Evolutionary conservation across 176 grass and related monocot genomes (phyloP), one percentile per base, ranked within the genome.

Genomic region (Avena insularis): DNA sequence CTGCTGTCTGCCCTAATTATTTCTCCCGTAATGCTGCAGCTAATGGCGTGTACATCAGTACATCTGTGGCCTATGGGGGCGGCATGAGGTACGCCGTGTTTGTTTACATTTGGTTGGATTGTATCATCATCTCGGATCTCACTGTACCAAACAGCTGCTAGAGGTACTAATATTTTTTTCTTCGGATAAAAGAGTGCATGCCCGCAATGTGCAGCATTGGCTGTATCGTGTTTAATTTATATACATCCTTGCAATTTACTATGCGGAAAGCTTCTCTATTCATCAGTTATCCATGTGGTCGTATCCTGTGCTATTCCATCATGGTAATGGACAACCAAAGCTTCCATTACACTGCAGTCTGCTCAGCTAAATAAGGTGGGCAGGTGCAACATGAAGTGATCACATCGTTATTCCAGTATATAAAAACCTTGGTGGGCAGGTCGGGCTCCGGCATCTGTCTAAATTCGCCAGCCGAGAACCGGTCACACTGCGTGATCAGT

Each of bases 1-100:
- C 38, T 40, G 55, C 51, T 56, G 84, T 46, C 71, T 74, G 13
- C 48, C 47, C 58, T 54, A 51, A 64, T 63, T 35, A 79, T 87
- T 87, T 63, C 38, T 40, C 58, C 19, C 56, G 40, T 80, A 59
- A 79, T 71, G 29, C 12, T 40, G 53, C 43, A 58, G 45, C 64
- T 16, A n/a, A 40, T 88, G 48, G 59, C 63, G 23, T 57, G 53
- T 14, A 50, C 58, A 31, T 19, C 43, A 20, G 64, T 35, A 35
- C 66, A 23, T 45, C 33, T 40, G 68, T 89, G 77, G 68, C 31
- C 33, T 40, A 58, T 89, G 77, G 68, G 88, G 77, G 31, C 88
- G 36, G 65, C 5, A 13, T 51, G 12, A 21, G 38, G 77, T 62
- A 4, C 80, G 36, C 51, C 12, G 3, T n/a, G 27, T 9, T 77